Percentiles rank a stretch among this genome's conserved stretches.
Conservation (phyloP, 192 early-diverging fungal species). For the Chytriomyces sp. region DNA sequence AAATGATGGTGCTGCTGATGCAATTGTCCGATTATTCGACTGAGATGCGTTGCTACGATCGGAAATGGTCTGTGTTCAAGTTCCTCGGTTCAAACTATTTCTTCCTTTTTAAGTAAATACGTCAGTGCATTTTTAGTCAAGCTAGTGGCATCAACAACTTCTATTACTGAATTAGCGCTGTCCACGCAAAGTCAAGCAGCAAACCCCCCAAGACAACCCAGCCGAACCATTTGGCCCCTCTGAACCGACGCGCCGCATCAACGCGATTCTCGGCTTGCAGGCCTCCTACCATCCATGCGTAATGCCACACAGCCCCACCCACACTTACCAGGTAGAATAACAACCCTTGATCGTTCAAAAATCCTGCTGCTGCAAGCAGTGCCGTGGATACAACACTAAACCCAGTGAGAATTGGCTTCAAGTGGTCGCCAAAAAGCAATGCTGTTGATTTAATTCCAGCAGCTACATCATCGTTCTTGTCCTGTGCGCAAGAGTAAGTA, state of each 20-base stretch:
- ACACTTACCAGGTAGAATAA: slow-evolving; percentile 77
- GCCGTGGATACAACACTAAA: slow-evolving; percentile 76
- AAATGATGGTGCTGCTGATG: too few relatives aligned
- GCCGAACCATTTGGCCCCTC: slow-evolving; percentile 81
- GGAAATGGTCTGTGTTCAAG: too few relatives aligned
- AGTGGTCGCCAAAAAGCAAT: slow-evolving; percentile 77
- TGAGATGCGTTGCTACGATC: too few relatives aligned
- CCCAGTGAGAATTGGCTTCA: slow-evolving; percentile 67
- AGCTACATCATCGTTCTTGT: slow-evolving; percentile 87
- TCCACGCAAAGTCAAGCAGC: slow-evolving; percentile 61
- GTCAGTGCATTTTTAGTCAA: too few relatives aligned
- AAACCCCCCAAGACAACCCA: slow-evolving; percentile 76
- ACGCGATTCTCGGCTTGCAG: slow-evolving; percentile 49
- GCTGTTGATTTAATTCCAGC: slow-evolving; percentile 93
- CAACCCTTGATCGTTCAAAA: slow-evolving; percentile 76
- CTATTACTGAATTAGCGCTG: not conserved
- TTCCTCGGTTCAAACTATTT: too few relatives aligned
- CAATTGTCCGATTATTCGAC: too few relatives aligned
- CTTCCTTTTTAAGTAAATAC: too few relatives aligned
- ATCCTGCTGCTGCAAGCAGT: slow-evolving; percentile 74
- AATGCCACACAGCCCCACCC: slow-evolving; percentile 73
- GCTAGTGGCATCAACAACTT: not conserved
- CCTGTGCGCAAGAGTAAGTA: slow-evolving; percentile 45
- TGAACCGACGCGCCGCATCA: slow-evolving; percentile 66
- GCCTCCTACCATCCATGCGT: slow-evolving; percentile 80